Conservation (phyloP, 1,284 basidiomycete species). For the Agroathelia rolfsii region DNA sequence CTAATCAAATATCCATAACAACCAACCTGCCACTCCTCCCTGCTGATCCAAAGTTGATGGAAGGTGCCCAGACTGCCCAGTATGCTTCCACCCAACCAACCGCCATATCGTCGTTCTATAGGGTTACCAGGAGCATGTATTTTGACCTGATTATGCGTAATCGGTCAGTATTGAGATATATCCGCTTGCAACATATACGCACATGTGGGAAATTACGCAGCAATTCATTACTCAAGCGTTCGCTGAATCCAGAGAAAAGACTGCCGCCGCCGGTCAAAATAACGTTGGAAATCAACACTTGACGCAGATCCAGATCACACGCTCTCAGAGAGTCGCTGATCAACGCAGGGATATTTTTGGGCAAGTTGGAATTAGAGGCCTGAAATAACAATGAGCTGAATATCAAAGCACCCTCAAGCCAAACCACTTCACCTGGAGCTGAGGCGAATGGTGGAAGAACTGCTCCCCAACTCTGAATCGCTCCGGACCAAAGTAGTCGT, state of each 20-base stretch:
- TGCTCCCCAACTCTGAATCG: conserved; percentile 83
- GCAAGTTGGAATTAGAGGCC: conserved; percentile 58
- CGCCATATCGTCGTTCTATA: conserved; percentile 78
- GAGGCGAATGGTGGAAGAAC: conserved; percentile 76
- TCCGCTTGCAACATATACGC: conserved; percentile 21
- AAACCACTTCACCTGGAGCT: conserved; percentile 55
- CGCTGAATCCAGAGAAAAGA: conserved; percentile 77
- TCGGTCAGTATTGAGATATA: conserved; percentile 4
- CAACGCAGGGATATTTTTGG: conserved; percentile 69
- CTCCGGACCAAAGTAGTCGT: conserved; percentile 75
- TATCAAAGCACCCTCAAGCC: conserved; percentile 5
- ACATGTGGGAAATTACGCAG: conserved; percentile 73
- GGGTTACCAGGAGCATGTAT: conserved; percentile 87
- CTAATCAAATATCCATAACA: conserved; percentile 7
- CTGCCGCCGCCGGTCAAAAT: conserved; percentile 92
- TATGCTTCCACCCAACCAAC: conserved; percentile 92
- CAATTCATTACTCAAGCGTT: conserved; percentile 79
- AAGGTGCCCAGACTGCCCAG: conserved; percentile 90
- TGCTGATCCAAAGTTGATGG: conserved; percentile 92
- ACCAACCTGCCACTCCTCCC: conserved; percentile 81
- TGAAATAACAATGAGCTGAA: conserved; percentile 15
- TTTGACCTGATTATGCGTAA: conserved; percentile 43
- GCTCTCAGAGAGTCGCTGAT: conserved; percentile 74
- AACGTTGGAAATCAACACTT: conserved; percentile 85
- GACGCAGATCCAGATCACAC: conserved; percentile 88